These are phyloP conservation scores for Citrus reticulata DNA, from an alignment of 345 rosid species.

Conservation along the genomic window DNA sequence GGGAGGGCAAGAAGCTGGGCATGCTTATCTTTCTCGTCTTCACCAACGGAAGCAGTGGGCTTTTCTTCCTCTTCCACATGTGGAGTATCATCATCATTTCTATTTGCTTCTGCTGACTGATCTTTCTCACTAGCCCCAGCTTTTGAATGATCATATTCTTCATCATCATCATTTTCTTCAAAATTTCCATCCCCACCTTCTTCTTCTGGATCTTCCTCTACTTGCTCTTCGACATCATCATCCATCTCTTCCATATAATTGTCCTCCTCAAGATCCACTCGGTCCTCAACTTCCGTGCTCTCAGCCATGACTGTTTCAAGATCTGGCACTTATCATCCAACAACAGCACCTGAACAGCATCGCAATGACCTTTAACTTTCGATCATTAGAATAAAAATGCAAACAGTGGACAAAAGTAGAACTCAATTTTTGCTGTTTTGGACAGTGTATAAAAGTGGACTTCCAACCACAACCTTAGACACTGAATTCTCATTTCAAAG, in stretches of 20 bases:
- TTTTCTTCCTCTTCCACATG: constrained; percentile 57
- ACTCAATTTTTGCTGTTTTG: background rate
- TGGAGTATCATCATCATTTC: constrained; percentile 32
- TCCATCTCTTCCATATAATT: constrained; percentile 95
- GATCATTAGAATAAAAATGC: constrained; percentile 24
- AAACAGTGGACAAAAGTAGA: constrained; percentile 14
- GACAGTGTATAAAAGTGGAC: background rate
- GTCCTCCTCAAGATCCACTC: constrained; percentile 93
- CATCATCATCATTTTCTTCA: constrained; percentile 55
- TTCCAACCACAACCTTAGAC: background rate
- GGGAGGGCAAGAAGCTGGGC: constrained; percentile 89
- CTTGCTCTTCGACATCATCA: constrained; percentile 74
- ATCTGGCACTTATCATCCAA: constrained; percentile 43
- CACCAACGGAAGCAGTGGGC: constrained; percentile 42
- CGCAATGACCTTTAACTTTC: constrained; percentile 28
- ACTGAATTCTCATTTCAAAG: background rate
- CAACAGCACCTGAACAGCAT: constrained; percentile 36
- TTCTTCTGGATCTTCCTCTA: constrained; percentile 63
- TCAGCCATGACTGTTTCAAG: constrained; percentile 63
- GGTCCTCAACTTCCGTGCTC: constrained; percentile 76
- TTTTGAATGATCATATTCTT: constrained; percentile 48
- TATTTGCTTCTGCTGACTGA: constrained; percentile 47
- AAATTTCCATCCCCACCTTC: constrained; percentile 42
- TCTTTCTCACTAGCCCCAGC: constrained; percentile 38
- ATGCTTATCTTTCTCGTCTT: constrained; percentile 67